Evolutionary conservation across 352 stramenopile genomes (phyloP), one percentile per base, ranked within the genome.

Genomic region (Pythium brachiatum): DNA sequence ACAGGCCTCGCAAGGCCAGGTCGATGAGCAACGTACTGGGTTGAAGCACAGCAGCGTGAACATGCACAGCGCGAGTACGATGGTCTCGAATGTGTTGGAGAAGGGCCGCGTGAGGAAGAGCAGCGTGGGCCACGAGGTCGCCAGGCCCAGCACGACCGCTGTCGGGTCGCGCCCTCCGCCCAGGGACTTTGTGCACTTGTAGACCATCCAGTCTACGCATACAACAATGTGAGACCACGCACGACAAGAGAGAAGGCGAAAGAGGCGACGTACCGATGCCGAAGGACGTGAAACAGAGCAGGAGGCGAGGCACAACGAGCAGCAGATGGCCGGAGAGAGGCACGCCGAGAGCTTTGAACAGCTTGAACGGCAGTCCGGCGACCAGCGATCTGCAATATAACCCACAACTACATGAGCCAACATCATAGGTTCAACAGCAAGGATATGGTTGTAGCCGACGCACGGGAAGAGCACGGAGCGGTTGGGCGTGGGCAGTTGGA

Each of bases 391-490:
- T 90, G 29, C 8, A 15, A 4, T 13, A 32, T 38, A 18, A 21
- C 15, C 41, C 20, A 41, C 27, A 27, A 41, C 5, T 21, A 16
- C n/a, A 26, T 48, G 0, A 57, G 1, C 7, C 21, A 34, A 26
- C 9, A 46, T 20, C 0, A 6, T 26, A 20, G 21, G 9, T 27
- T 15, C 11, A 18, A 38, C 2, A 23, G 18, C 29, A 16, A 31
- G 39, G 23, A 13, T 2, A 13, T 38, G 6, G 21, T 2, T 7
- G 12, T 18, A 32, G 20, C 27, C 21, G n/a, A 60, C 60, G 59
- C 79, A 92, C 79, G 86, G 83, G 48, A 94, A 89, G 32, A 95
- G 31, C 18, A 89, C 66, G 13, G 86, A 92, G 66, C 83, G 85
- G 53, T 91, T 94, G 32, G 78, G 76, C 29, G 70, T 68, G 1